phyloP scores from a whole-genome alignment of 2,329 filamentous ascomycete species.

The Fusarium anguioides region DNA sequence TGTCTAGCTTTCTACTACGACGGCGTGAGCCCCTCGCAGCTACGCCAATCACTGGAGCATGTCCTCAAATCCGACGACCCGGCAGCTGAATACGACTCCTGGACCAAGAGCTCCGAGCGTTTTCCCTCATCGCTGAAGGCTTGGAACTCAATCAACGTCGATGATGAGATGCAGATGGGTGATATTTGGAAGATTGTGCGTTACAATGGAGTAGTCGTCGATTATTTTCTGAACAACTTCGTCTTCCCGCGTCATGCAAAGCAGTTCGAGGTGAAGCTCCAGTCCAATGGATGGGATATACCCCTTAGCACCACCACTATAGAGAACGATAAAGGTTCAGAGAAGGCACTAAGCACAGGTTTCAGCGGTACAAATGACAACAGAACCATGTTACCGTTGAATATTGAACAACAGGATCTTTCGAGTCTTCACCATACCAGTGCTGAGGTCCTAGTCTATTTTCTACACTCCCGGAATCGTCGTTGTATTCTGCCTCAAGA shows the following conservation, averaged over 20 bases:
- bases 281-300: conserved; percentile 76
- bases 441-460: conserved; percentile 70
- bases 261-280: conserved; percentile 72
- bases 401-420: conserved; percentile 71
- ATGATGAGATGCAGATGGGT: conserved; percentile 64
- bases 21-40: conserved; percentile 63
- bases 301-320: conserved; percentile 40
- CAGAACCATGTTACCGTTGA: conserved; percentile 67
- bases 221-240: conserved; percentile 72
- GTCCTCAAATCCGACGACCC: conserved; percentile 67
- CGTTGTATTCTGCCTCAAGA: conserved; percentile 53
- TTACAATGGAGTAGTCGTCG: conserved; percentile 61
- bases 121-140: conserved; percentile 63
- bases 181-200: conserved; percentile 66
- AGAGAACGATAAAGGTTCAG: not conserved
- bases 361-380: conserved; percentile 81
- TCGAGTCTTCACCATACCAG: conserved; percentile 68
- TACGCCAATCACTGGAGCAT: conserved; percentile 62
- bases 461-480: conserved; percentile 65
- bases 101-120: conserved; percentile 55
- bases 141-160: conserved; percentile 70
- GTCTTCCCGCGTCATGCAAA: conserved; percentile 75
- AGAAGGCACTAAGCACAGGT: conserved; percentile 65
- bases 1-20: conserved; percentile 75
- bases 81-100: conserved; percentile 65